phyloP scores from a whole-genome alignment of 805 yeast species.

The Saccharomycopsis amapae region DNA sequence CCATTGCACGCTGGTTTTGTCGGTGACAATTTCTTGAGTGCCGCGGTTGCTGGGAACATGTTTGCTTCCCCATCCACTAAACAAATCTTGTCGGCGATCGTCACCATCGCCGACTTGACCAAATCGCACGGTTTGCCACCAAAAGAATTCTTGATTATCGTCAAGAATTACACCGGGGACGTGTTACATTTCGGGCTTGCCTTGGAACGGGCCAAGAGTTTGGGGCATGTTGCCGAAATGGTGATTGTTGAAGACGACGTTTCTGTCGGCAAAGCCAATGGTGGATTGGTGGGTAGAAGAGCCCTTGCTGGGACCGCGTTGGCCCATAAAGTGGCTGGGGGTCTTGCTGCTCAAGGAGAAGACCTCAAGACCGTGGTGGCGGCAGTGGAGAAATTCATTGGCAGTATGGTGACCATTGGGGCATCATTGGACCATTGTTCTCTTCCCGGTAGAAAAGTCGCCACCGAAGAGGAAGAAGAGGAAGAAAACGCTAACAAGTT shows the following conservation, averaged over 20 bases:
- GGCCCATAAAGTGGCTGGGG: slow-evolving; percentile 82
- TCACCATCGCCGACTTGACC: slow-evolving; percentile 29
- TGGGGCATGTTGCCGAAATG: slow-evolving; percentile 65
- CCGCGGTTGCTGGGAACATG: slow-evolving; percentile 85
- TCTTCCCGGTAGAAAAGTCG: slow-evolving; percentile 56
- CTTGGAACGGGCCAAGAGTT: slow-evolving; percentile 76
- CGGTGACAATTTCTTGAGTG: slow-evolving; percentile 75
- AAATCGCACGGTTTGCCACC: slow-evolving; percentile 31
- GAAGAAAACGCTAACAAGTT: slow-evolving; percentile 31
- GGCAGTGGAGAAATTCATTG: slow-evolving; percentile 55
- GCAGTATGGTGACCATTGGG: slow-evolving; percentile 75
- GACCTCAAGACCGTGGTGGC: slow-evolving; percentile 47
- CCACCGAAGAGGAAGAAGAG: slow-evolving; percentile 30
- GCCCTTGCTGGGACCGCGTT: slow-evolving; percentile 89
- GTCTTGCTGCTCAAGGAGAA: slow-evolving; percentile 42
- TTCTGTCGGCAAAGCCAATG: slow-evolving; percentile 85
- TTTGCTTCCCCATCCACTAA: slow-evolving; percentile 94
- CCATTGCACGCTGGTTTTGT: slow-evolving; percentile 91
- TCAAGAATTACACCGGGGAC: slow-evolving; percentile 93
- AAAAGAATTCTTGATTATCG: slow-evolving; percentile 69
- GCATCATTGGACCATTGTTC: slow-evolving; percentile 85
- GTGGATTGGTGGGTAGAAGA: slow-evolving; percentile 88
- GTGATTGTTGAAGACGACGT: slow-evolving; percentile 87
- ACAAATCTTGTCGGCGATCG: slow-evolving; percentile 66
- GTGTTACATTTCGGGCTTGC: slow-evolving; percentile 88